A percentile compares a stretch with the other conserved stretches of the same genome.
Conservation (phyloP, 805 yeast species). For the Jamesozyma hellenica region DNA sequence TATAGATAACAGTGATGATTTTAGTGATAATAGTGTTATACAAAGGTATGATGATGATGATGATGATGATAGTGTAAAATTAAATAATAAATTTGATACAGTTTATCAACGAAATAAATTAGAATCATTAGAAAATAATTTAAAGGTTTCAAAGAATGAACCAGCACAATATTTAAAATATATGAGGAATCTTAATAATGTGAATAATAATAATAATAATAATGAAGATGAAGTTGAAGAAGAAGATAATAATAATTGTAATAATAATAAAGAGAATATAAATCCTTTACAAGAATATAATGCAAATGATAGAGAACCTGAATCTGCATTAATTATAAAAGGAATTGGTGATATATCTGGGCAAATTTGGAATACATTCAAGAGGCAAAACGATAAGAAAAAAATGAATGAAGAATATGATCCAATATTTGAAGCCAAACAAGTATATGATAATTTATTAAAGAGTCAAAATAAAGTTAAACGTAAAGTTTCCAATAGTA, state of each 20-base stretch:
- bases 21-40: background rate
- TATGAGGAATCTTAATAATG: background rate
- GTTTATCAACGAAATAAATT: constrained; percentile 9
- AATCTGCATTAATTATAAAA: constrained; percentile 7
- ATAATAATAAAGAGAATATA: constrained; percentile 1
- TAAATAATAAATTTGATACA: constrained; percentile 2
- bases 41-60: background rate
- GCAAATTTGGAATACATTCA: constrained; percentile 9
- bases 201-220: background rate
- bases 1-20: background rate
- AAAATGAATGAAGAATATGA: constrained; percentile 14
- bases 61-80: background rate
- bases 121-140: constrained; percentile 5
- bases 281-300: background rate
- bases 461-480: constrained; percentile 10
- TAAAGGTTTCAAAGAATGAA: background rate
- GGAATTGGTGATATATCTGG: constrained; percentile 8
- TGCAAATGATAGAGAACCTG: background rate
- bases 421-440: constrained; percentile 23
- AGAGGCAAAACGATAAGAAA: constrained; percentile 4
- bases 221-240: too few relatives aligned
- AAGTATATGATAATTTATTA: constrained; percentile 21
- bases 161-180: constrained; percentile 6
- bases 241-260: background rate
- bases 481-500: background rate